These are phyloP conservation scores for Zygoascus biomembranicola DNA, from an alignment of 805 yeast species.

Conservation along the genomic window DNA sequence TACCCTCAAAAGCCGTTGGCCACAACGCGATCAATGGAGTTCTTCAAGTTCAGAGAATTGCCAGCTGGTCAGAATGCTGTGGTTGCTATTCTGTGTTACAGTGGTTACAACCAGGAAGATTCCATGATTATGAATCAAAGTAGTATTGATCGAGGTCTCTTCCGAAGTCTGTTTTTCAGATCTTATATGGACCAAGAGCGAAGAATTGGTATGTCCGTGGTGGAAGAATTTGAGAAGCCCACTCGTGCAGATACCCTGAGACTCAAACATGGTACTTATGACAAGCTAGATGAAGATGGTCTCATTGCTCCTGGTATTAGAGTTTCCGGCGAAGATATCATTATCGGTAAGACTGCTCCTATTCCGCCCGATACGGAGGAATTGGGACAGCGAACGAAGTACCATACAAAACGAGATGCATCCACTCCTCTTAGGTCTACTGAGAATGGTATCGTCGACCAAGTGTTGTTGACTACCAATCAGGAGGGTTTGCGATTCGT, in stretches of 20 bases:
- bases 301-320: constrained; percentile 96
- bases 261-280: constrained; percentile 96
- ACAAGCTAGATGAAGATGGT: constrained; percentile 97
- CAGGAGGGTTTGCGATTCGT: constrained; percentile 98
- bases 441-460: constrained; percentile 97
- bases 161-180: constrained; percentile 91
- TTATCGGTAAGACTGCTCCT: constrained; percentile 98
- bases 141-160: constrained; percentile 91
- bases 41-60: constrained; percentile 89
- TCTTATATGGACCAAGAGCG: constrained; percentile 98
- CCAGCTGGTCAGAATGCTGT: constrained; percentile 99
- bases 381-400: constrained; percentile 96
- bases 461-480: constrained; percentile 91
- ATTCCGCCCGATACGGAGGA: constrained; percentile 99
- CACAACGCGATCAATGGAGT: constrained; percentile 96
- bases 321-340: constrained; percentile 97
- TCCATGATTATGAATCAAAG: constrained; percentile 99
- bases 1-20: constrained; percentile 98
- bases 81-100: constrained; percentile 96
- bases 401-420: constrained; percentile 97
- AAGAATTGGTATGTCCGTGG: constrained; percentile 96
- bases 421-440: constrained; percentile 95
- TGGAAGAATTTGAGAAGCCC: constrained; percentile 97
- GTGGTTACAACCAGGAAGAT: constrained; percentile 99
- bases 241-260: constrained; percentile 89